Percentiles rank a stretch among this genome's conserved stretches.
These are phyloP conservation scores for Globisporangium abappressorium DNA, from an alignment of 352 stramenopile species.

Conservation along the genomic window DNA sequence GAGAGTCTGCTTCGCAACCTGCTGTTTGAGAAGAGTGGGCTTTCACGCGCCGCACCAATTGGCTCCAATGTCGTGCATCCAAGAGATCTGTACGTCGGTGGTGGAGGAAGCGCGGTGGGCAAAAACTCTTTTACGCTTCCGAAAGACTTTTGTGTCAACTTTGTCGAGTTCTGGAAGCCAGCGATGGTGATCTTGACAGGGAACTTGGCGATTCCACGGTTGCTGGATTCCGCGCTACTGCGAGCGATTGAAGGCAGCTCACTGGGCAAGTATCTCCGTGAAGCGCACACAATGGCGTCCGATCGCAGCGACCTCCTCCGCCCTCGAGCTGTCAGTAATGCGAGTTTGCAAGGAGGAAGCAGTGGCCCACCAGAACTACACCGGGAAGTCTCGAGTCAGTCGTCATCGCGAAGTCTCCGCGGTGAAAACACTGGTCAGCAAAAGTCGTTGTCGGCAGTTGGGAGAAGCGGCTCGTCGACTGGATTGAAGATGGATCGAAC, in stretches of 20 bases:
- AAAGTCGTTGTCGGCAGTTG: constrained; percentile 13
- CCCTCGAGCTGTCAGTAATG: constrained; percentile 25
- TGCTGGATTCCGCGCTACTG: constrained; percentile 41
- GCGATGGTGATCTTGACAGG: constrained; percentile 44
- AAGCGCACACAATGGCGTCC: constrained; percentile 38
- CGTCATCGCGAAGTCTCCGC: constrained; percentile 40
- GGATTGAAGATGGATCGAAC: constrained; percentile 31
- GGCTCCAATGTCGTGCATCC: constrained; percentile 64
- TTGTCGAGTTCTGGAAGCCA: constrained; percentile 52
- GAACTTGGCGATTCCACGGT: constrained; percentile 37
- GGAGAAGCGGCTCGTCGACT: constrained; percentile 10
- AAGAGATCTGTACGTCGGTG: constrained; percentile 34
- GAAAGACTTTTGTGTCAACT: constrained; percentile 55
- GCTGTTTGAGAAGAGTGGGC: constrained; percentile 56
- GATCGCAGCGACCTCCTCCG: constrained; percentile 20
- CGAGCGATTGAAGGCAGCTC: constrained; percentile 46
- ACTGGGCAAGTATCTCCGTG: constrained; percentile 53
- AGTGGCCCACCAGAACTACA: constrained; percentile 39
- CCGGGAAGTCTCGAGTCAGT: constrained; percentile 44
- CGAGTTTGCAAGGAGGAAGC: constrained; percentile 29
- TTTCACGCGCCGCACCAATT: constrained; percentile 39
- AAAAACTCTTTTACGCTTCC: constrained; percentile 32
- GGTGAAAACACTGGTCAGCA: constrained; percentile 2
- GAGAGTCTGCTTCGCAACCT: constrained; percentile 58
- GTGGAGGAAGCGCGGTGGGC: constrained; percentile 30